Evolutionary conservation across 805 yeast genomes (phyloP), one percentile per base, ranked within the genome.

Genomic region (Wickerhamomyces queroliae): DNA sequence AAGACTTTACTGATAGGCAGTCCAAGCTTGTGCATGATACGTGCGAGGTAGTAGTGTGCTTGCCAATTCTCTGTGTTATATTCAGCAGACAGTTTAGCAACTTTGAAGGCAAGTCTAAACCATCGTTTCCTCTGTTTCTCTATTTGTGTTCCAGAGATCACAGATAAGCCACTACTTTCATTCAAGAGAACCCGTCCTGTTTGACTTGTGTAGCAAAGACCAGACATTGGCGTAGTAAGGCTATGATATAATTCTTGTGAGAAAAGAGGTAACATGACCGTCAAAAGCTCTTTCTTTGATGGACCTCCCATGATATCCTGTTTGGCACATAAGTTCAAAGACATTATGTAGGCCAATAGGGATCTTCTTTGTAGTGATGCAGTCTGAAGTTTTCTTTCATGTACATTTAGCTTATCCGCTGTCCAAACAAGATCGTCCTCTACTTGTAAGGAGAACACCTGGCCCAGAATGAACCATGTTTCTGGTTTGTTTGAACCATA

Each of bases 351-450:
- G 44, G 95, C 81, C 3, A 88, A 49, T 2, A 91, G 58, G 0
- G 95, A 70, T 50, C 73, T 81, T 42, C 83, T 70, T 57, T 88
- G 96, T 3, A 75, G 54, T 6, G 70, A 60, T 0, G 89, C 87
- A 0, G 88, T 82, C 0, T 62, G 57, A 4, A 62, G 62, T 51
- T 82, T 82, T 44, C 79, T 70, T 6, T 83, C 93, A 0, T 68
- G 53, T 0, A 74, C 67, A 37, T 80, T 80, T 27, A 88, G 61
- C 52, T 84, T 84, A 50, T 90, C 96, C 0, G 95, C 80, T 1
- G 91, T 84, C 95, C 96, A 88, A n/a, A 86, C 78, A 40, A 93
- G 61, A 46, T 87, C 96, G 57, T 89, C 96, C 47, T 91, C 97
- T 0, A 83, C 95, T 30, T 85, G 63, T 41, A 69, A 79, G 0